Percentiles rank a stretch among this genome's conserved stretches.
phyloP scores from a whole-genome alignment of 2,329 filamentous ascomycete species.

The Hypoxylon rubiginosum region DNA sequence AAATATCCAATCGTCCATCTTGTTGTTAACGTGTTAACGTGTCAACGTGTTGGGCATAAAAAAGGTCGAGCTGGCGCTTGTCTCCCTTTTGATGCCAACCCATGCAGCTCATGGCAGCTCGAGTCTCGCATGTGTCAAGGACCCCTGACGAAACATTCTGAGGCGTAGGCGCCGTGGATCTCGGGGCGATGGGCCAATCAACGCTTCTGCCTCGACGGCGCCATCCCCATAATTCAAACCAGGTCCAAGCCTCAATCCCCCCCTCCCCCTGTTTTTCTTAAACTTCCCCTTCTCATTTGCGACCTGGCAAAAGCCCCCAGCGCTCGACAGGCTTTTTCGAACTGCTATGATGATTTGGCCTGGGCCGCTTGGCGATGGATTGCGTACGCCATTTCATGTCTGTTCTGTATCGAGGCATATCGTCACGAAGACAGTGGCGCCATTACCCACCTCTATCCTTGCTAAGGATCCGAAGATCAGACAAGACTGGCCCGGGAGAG shows the following conservation, averaged over 20 bases:
- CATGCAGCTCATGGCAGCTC: conserved; percentile 27
- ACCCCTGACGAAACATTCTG: conserved; percentile 57
- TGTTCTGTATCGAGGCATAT: conserved; percentile 30
- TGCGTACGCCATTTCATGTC: conserved; percentile 23
- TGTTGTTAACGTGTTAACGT: too few relatives aligned
- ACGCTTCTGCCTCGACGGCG: neutral
- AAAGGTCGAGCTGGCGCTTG: conserved; percentile 25
- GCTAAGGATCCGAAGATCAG: conserved; percentile 41
- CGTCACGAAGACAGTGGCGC: conserved; percentile 49
- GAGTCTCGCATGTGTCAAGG: conserved; percentile 53
- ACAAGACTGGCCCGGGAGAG: conserved; percentile 32
- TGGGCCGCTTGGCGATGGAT: conserved; percentile 14
- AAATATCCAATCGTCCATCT: neutral
- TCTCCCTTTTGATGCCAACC: conserved; percentile 26
- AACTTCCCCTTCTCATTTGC: conserved; percentile 17
- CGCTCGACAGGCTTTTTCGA: neutral
- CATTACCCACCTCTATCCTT: conserved; percentile 52
- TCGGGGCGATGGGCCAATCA: conserved; percentile 26
- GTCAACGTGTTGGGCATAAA: conserved; percentile 25
- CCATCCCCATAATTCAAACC: conserved; percentile 38
- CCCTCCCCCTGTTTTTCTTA: conserved; percentile 16
- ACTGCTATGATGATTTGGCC: conserved; percentile 6
- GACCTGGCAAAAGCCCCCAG: neutral
- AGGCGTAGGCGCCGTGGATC: conserved; percentile 47
- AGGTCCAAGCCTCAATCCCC: conserved; percentile 32